phyloP scores from a whole-genome alignment of 352 stramenopile genomes.

The Discostella stelligera region DNA sequence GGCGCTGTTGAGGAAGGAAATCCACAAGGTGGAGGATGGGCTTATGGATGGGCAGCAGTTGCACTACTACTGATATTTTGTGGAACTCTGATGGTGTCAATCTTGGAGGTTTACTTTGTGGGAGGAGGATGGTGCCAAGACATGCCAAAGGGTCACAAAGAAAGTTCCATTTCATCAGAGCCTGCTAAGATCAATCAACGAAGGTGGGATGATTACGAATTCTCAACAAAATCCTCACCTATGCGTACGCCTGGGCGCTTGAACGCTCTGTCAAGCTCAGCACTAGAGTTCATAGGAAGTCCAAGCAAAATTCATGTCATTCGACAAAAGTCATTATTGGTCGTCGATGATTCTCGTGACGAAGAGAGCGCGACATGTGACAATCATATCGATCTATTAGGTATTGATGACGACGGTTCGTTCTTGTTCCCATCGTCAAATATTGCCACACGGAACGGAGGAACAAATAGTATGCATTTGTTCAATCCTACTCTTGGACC shows the following conservation, averaged over 20 bases:
- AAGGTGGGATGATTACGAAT: slow-evolving; percentile 54
- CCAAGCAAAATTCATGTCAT: slow-evolving; percentile 9
- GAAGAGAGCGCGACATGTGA: slow-evolving; percentile 14
- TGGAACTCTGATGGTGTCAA: slow-evolving; percentile 75
- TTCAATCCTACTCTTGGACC: slow-evolving; percentile 6
- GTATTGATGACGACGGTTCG: slow-evolving; percentile 56
- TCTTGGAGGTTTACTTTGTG: slow-evolving; percentile 79
- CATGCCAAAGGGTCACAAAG: slow-evolving; percentile 11
- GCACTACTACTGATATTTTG: slow-evolving; percentile 76
- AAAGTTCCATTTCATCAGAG: slow-evolving; percentile 17
- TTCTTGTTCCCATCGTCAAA: slow-evolving; percentile 37
- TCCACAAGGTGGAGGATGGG: slow-evolving; percentile 67
- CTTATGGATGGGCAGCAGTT: slow-evolving; percentile 78
- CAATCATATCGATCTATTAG: slow-evolving; percentile 37
- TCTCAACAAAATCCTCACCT: slow-evolving; percentile 30
- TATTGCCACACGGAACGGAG: slow-evolving; percentile 5
- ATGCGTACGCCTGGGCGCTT: slow-evolving; percentile 20
- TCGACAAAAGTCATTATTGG: slow-evolving; percentile 17
- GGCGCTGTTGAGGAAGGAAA: slow-evolving; percentile 64
- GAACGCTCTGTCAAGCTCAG: slow-evolving; percentile 42
- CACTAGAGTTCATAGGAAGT: slow-evolving; percentile 45
- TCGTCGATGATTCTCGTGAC: slow-evolving; percentile 35
- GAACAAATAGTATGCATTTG: slow-evolving; percentile 8
- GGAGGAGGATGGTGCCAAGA: slow-evolving; percentile 38
- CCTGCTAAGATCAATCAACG: slow-evolving; percentile 33